Conservation (phyloP, 768 basidiomycete genomes). For the Kwoniella dendrophila region DNA sequence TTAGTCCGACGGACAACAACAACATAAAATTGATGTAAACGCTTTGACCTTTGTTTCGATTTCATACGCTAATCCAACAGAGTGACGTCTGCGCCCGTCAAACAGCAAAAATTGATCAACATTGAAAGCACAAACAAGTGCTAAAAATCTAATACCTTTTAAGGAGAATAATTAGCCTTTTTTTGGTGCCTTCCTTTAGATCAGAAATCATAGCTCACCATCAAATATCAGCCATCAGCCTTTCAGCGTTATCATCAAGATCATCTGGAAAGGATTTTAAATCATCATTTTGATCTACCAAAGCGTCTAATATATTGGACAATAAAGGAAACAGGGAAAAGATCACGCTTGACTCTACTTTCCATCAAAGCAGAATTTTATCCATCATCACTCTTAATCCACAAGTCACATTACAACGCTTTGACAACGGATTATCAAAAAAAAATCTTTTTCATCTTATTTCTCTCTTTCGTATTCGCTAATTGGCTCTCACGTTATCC, state of each 20-base stretch:
- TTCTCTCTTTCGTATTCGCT: background rate
- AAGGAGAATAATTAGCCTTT: conserved; percentile 6
- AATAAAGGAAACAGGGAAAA: background rate
- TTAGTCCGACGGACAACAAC: too few species aligned
- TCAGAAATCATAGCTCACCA: conserved; percentile 1
- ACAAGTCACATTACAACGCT: too few species aligned
- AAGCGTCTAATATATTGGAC: background rate
- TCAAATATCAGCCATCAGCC: background rate
- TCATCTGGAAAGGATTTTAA: background rate
- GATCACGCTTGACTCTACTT: too few species aligned
- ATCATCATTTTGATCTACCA: background rate
- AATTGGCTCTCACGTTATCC: background rate
- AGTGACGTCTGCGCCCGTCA: background rate
- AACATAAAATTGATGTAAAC: background rate
- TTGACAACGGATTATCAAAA: background rate
- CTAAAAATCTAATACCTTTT: background rate
- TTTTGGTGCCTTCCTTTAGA: conserved; percentile 9
- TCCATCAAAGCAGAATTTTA: too few species aligned
- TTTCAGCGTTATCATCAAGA: conserved; percentile 2
- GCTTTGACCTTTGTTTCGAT: conserved; percentile 1
- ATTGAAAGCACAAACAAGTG: background rate
- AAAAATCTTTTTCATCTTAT: background rate
- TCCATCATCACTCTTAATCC: too few species aligned
- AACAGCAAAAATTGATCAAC: background rate
- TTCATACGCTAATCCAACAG: conserved; percentile 8